phyloP scores from a whole-genome alignment of 345 rosid genomes.

The Mallotus nudiflorus region DNA sequence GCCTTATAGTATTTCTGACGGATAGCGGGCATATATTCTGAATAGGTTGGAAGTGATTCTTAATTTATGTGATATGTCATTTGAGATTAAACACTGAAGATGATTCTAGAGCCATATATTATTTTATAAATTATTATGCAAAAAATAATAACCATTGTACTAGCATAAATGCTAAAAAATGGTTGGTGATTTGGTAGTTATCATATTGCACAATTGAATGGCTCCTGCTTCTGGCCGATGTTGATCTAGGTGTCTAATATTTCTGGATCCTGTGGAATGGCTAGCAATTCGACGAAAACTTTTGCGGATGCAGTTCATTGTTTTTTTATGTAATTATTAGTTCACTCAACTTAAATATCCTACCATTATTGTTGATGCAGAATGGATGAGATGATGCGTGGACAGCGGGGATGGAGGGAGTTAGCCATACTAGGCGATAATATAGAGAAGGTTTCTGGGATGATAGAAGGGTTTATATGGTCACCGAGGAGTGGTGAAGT shows the following conservation, averaged over 20 bases:
- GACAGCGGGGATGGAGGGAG: conserved; percentile 96
- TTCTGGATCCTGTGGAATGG: background rate
- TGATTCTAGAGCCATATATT: background rate
- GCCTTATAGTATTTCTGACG: background rate
- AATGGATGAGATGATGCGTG: conserved; percentile 99
- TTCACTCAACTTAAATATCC: background rate
- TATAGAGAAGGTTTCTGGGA: conserved; percentile 69
- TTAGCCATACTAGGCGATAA: conserved; percentile 79
- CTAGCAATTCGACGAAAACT: background rate
- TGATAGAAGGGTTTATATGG: conserved; percentile 91
- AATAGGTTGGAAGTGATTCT: background rate
- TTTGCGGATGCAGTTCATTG: background rate
- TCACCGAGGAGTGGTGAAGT: conserved; percentile 62
- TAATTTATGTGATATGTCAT: background rate
- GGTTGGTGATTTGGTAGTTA: background rate
- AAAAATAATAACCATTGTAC: background rate
- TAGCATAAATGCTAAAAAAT: background rate
- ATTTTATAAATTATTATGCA: background rate
- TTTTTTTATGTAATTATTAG: background rate
- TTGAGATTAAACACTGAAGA: background rate
- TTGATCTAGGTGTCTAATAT: background rate
- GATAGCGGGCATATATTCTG: background rate
- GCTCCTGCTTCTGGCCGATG: background rate
- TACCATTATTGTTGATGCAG: conserved; percentile 38
- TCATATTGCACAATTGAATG: background rate